Conservation (phyloP, 495 filamentous ascomycete species). For the Xylaria venustula region DNA sequence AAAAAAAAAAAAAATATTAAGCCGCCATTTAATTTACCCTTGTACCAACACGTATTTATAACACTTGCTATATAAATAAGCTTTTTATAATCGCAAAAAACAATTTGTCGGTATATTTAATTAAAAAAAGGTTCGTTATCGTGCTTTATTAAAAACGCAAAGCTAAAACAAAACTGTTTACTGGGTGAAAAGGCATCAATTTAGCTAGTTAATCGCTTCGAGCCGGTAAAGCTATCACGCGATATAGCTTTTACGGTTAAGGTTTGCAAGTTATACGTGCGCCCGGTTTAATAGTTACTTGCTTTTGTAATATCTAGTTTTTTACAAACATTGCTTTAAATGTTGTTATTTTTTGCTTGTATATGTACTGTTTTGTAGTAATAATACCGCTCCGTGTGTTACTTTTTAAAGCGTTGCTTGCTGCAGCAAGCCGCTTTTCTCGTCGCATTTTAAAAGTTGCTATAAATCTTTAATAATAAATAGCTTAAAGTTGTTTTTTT, state of each 20-base stretch:
- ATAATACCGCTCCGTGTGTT: constrained; percentile 42
- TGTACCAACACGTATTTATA: too few relatives aligned
- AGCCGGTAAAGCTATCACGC: constrained; percentile 17
- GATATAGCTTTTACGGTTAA: constrained; percentile 34
- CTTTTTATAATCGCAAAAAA: constrained; percentile 36
- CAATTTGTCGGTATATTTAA: constrained; percentile 41
- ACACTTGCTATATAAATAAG: constrained; percentile 43
- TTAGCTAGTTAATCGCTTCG: constrained; percentile 37
- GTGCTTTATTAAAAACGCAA: constrained; percentile 27
- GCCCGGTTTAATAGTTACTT: constrained; percentile 33
- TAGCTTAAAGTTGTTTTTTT: constrained; percentile 28
- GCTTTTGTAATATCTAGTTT: constrained; percentile 36
- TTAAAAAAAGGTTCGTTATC: constrained; percentile 25
- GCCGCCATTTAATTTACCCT: too few relatives aligned
- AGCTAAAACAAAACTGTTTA: constrained; percentile 35
- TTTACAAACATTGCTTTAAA: constrained; percentile 33
- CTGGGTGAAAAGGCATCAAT: constrained; percentile 27
- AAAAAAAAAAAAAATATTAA: too few relatives aligned
- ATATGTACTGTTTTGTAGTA: constrained; percentile 44
- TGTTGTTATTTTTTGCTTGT: constrained; percentile 31
- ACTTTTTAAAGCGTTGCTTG: constrained; percentile 38
- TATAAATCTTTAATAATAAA: constrained; percentile 46
- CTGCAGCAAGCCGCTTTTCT: constrained; percentile 40
- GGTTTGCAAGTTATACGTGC: constrained; percentile 35
- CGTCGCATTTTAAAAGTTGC: constrained; percentile 44